Evolutionary conservation across 345 rosid genomes (phyloP).

Genomic region (Balakata baccata): DNA sequence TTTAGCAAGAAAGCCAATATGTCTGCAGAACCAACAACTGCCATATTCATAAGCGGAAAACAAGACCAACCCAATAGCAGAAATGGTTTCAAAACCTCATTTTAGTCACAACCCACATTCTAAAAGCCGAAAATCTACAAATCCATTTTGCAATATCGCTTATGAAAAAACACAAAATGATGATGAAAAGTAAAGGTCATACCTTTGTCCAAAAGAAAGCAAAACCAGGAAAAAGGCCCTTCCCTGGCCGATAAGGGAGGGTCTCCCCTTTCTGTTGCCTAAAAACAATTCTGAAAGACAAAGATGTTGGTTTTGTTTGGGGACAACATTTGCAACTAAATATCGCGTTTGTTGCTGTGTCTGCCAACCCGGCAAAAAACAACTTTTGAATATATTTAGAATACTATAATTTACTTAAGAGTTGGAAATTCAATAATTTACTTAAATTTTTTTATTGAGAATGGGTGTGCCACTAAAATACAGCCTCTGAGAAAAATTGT

Average conservation of each 20-base stretch:
- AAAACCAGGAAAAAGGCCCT: background rate
- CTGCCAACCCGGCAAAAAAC: constrained; percentile 4
- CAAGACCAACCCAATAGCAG: constrained; percentile 3
- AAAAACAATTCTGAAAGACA: background rate
- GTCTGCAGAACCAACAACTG: background rate
- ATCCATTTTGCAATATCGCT: background rate
- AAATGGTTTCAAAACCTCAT: background rate
- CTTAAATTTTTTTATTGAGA: too few species aligned
- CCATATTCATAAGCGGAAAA: background rate
- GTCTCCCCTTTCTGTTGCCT: background rate
- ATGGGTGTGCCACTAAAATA: too few species aligned
- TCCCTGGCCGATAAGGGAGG: background rate
- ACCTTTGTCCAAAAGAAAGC: constrained; percentile 1
- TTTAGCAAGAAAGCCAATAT: background rate
- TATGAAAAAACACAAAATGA: background rate
- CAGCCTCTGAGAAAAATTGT: too few species aligned
- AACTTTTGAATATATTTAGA: background rate
- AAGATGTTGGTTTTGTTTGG: background rate
- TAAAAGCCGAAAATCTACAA: background rate
- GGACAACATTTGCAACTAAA: background rate
- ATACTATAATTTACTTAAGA: too few species aligned
- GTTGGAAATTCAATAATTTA: too few species aligned
- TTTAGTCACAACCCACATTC: background rate
- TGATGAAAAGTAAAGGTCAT: background rate
- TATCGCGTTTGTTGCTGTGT: constrained; percentile 6